Evolutionary conservation across 2,329 filamentous ascomycete genomes (phyloP).

Genomic region (Pseudocercospora cruenta): DNA sequence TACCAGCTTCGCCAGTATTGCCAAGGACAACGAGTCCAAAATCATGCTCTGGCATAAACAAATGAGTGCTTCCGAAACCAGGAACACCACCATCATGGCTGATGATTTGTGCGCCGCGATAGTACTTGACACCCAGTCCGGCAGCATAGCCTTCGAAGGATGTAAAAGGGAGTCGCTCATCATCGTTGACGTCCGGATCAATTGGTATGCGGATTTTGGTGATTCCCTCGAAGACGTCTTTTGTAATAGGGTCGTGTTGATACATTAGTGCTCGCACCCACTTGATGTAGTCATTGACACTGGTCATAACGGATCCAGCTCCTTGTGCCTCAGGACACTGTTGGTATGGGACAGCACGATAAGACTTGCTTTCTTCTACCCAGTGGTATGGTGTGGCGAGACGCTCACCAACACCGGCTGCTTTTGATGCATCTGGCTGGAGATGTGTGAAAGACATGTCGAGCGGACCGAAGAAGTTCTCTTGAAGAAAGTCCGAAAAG

Average conservation of each 20-base stretch:
- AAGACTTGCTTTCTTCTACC: not conserved
- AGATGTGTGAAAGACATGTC: constrained; percentile 52
- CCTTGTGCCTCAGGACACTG: constrained; percentile 10
- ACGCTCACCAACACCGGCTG: constrained; percentile 46
- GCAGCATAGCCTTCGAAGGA: constrained; percentile 34
- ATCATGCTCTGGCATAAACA: constrained; percentile 36
- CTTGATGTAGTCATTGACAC: constrained; percentile 15
- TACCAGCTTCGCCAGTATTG: constrained; percentile 30
- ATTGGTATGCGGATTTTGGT: constrained; percentile 32
- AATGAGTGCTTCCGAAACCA: constrained; percentile 34
- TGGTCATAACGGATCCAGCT: constrained; percentile 16
- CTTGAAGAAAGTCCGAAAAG: constrained; percentile 48
- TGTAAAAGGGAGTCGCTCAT: constrained; percentile 24
- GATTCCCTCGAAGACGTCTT: constrained; percentile 32
- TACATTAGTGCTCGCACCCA: constrained; percentile 28
- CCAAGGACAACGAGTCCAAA: constrained; percentile 39
- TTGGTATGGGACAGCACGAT: not conserved
- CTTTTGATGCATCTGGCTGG: constrained; percentile 31
- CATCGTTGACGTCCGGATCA: constrained; percentile 16
- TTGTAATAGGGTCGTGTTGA: constrained; percentile 33
- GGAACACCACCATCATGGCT: constrained; percentile 36
- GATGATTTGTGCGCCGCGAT: constrained; percentile 37
- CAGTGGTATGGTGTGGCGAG: constrained; percentile 34
- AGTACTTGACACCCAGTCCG: constrained; percentile 36
- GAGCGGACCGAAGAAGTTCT: constrained; percentile 51